phyloP scores from a whole-genome alignment of 805 yeast genomes.

The Metschnikowia anglica region DNA sequence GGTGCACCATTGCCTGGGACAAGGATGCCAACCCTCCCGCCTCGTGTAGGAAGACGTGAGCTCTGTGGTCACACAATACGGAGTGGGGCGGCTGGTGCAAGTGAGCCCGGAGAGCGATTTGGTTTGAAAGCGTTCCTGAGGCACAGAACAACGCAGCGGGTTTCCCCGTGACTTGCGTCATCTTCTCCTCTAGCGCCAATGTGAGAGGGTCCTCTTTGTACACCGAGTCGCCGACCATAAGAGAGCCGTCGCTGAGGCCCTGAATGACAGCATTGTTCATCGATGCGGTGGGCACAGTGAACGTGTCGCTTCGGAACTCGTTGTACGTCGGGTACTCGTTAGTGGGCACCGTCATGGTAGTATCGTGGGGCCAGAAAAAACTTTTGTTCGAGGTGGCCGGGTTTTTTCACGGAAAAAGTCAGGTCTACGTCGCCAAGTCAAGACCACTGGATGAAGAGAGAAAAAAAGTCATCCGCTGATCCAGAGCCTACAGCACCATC shows the following conservation, averaged over 20 bases:
- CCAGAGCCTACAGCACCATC: too few relatives aligned
- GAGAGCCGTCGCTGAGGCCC: constrained; percentile 29
- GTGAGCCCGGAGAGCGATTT: constrained; percentile 75
- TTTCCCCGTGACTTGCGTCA: constrained; percentile 71
- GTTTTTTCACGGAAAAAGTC: not conserved
- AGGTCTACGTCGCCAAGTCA: not conserved
- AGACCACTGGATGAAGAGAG: not conserved
- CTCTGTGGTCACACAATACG: constrained; percentile 80
- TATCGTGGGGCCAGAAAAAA: too few relatives aligned
- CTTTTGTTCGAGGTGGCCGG: not conserved
- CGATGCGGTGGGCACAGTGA: constrained; percentile 78
- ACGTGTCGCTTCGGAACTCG: constrained; percentile 69
- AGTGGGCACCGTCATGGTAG: constrained; percentile 16
- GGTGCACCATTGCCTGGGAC: constrained; percentile 88
- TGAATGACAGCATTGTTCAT: constrained; percentile 62
- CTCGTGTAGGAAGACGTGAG: constrained; percentile 80
- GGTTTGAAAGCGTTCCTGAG: constrained; percentile 90
- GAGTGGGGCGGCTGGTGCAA: constrained; percentile 81
- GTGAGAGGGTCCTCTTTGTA: constrained; percentile 81
- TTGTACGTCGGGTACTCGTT: constrained; percentile 32
- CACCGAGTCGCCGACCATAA: constrained; percentile 76
- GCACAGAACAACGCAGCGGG: constrained; percentile 81
- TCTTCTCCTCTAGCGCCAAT: constrained; percentile 55
- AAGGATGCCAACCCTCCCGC: constrained; percentile 90
- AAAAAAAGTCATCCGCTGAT: too few relatives aligned